Conservation (phyloP, 345 rosid species). For the Barbarea vulgaris region DNA sequence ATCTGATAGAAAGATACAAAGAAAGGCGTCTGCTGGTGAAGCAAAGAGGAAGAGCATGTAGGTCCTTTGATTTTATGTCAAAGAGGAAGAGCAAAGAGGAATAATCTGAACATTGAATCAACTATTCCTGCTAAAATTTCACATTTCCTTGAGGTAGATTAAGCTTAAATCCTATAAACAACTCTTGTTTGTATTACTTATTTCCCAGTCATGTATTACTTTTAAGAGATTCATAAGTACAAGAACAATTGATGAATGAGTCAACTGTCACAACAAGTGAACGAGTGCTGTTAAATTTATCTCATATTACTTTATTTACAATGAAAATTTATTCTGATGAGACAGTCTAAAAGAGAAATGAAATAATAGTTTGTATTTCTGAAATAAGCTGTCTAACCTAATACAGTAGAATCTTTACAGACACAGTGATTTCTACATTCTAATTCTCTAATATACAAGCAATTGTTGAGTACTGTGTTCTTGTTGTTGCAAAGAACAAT, state of each 20-base stretch:
- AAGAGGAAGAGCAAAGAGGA: no score
- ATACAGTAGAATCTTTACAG: not conserved
- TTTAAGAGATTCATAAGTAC: not conserved
- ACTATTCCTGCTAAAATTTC: not conserved
- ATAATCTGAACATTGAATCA: not conserved
- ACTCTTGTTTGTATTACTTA: not conserved
- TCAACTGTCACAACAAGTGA: not conserved
- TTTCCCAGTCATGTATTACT: no score
- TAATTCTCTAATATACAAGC: not conserved
- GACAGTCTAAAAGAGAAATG: not conserved
- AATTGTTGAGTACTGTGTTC: conserved; percentile 6
- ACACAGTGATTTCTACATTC: no score
- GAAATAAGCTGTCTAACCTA: not conserved
- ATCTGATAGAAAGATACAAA: not conserved
- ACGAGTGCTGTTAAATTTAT: not conserved
- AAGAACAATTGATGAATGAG: no score
- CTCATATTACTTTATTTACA: not conserved
- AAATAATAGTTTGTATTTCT: not conserved
- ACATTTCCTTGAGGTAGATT: not conserved
- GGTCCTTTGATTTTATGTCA: not conserved
- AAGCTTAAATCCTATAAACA: not conserved
- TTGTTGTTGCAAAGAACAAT: not conserved
- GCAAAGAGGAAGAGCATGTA: not conserved
- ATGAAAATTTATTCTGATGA: not conserved
- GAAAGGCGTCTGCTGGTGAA: conserved; percentile 11